These are phyloP conservation scores for Filobasidium floriforme DNA, from an alignment of 768 basidiomycete species.

Conservation along the genomic window DNA sequence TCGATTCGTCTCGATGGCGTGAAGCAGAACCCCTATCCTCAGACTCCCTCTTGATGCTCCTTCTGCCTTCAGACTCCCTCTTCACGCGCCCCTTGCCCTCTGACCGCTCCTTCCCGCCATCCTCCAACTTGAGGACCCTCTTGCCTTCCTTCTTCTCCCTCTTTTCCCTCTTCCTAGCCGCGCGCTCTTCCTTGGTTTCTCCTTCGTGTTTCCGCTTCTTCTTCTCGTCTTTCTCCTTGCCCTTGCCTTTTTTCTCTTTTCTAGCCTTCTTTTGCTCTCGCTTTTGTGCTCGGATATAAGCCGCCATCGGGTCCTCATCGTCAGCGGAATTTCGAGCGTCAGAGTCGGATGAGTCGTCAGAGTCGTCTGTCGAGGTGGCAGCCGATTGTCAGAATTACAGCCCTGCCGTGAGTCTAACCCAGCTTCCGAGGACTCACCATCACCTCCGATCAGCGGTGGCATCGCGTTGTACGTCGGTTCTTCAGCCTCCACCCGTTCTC, in stretches of 20 bases:
- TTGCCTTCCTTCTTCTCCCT: constrained; percentile 66
- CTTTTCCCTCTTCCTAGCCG: constrained; percentile 63
- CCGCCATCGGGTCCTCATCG: constrained; percentile 90
- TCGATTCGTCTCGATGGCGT: not conserved
- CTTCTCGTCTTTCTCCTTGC: constrained; percentile 51
- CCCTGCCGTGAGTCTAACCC: not conserved
- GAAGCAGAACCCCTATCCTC: not conserved
- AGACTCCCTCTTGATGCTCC: not conserved
- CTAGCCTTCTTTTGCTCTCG: constrained; percentile 45
- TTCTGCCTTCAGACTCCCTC: not conserved
- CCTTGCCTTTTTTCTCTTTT: constrained; percentile 56
- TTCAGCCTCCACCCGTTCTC: constrained; percentile 77
- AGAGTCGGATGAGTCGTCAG: constrained; percentile 22
- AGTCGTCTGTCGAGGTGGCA: constrained; percentile 11
- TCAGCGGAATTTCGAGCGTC: constrained; percentile 46
- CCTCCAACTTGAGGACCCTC: constrained; percentile 35
- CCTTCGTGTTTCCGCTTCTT: constrained; percentile 51
- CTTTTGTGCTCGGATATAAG: constrained; percentile 68
- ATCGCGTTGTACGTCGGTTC: constrained; percentile 80
- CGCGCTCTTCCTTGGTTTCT: constrained; percentile 60
- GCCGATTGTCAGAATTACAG: constrained; percentile 9
- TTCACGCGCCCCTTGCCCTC: not conserved
- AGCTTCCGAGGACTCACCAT: not conserved
- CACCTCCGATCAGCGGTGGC: constrained; percentile 58
- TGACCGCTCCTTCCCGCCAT: not conserved